Evolutionary conservation across 2,329 filamentous ascomycete genomes (phyloP), one percentile per base, ranked within the genome.

Genomic region (Colletotrichum sp.): DNA sequence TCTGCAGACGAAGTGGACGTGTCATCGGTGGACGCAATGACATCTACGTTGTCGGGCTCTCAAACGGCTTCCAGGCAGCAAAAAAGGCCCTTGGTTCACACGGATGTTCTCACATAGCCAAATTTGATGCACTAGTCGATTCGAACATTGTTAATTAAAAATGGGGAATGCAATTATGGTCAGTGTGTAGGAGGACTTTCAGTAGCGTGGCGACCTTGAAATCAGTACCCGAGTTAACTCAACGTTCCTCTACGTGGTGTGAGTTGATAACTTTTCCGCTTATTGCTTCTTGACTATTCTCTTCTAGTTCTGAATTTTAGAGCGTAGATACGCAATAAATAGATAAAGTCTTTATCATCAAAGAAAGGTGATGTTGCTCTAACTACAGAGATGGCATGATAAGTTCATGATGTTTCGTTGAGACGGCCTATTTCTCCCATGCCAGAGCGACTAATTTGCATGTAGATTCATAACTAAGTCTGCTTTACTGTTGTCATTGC

Each of bases 11-110:
- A 7, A 52, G 12, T 52, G 44, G 44, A 52, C 44, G 44, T 52
- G 44, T 52, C 44, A 52, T 52, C 44, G 11, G 44, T 52, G n/a
- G 44, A 52, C 44, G 44, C 44, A 52, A 52, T 52, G 44, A 52
- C 44, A 22, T 2, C 6, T 25, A 52, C 44, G 6, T 52, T 52
- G 44, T 52, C 44, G 3, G 44, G n/a, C 44, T 22, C 44, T 52
- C 44, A 13, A 52, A 13, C 44, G n/a, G 44, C 9, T 5, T 13
- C n/a, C n/a, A 52, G n/a, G 44, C n/a, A 25, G 6, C n/a, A 22
- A 12, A 13, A 22, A 7, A 11, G 6, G 44, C n/a, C 11, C 6
- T 22, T 8, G 6, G n/a, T 8, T 22, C 44, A 52, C n/a, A 52
- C 12, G 12, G 44, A 25, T 52, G 6, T 5, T 22, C 44, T 52